Percentiles rank a stretch among this genome's conserved stretches.
Conservation (phyloP, 805 yeast species). For the Debaryomyces prosopidis region DNA sequence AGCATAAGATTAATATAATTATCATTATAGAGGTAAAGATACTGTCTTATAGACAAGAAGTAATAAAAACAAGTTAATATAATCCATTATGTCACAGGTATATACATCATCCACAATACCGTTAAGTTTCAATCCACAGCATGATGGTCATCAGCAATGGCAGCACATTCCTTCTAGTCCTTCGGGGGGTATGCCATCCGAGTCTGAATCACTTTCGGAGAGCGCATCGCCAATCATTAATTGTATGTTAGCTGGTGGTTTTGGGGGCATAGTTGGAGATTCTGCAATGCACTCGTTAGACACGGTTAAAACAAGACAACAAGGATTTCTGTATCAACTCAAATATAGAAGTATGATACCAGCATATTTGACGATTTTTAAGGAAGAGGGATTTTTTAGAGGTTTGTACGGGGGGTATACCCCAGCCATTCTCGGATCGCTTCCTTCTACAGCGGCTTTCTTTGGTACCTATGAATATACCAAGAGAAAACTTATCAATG, state of each 20-base stretch:
- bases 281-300: slow-evolving; percentile 93
- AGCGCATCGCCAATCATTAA: slow-evolving; percentile 47
- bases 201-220: slow-evolving; percentile 4
- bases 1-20: background rate
- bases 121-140: slow-evolving; percentile 29
- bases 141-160: slow-evolving; percentile 14
- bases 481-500: slow-evolving; percentile 68
- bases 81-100: slow-evolving; percentile 20
- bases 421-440: slow-evolving; percentile 89
- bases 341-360: slow-evolving; percentile 75
- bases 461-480: slow-evolving; percentile 86
- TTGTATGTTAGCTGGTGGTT: slow-evolving; percentile 85
- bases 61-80: no score
- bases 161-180: background rate
- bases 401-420: slow-evolving; percentile 92
- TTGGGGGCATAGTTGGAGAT: slow-evolving; percentile 94
- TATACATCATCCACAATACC: slow-evolving; percentile 37
- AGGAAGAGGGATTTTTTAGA: slow-evolving; percentile 79
- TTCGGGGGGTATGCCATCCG: slow-evolving; percentile 2
- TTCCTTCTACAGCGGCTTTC: slow-evolving; percentile 93
- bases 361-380: slow-evolving; percentile 73
- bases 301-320: slow-evolving; percentile 96
- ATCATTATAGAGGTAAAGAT: no score
- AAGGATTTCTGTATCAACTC: slow-evolving; percentile 72
- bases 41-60: no score